Base-by-base conservation (phyloP, 306 rosid species). In the Pachyrhizus erosus region DNA sequence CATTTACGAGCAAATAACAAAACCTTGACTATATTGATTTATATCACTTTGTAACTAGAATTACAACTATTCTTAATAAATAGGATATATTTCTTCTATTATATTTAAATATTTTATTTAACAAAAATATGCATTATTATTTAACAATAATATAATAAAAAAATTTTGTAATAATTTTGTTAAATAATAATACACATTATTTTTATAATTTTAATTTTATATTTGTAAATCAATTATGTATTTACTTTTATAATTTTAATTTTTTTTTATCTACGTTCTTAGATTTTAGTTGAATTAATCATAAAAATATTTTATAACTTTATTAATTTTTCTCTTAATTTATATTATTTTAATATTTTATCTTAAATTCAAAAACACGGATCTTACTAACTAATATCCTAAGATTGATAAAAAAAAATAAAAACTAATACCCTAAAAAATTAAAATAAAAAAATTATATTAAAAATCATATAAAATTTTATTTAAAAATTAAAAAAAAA, bases 1-100 rank as follows among this genome's bases (percentile, higher is more conserved):
- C 62, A 61, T 13, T 80, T 71, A 71, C 40, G 73, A 57, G 78
- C 14, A 58, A 68, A 37, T 29, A 45, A 72, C 72, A 39, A 58
- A 49, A 71, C 12, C 37, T 43, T 57, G 27, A 9, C 20, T 33
- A 13, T 20, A 23, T 5, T 26, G 23, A 17, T 55, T 71, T 51
- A 51, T 51, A 51, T 80, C 15, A 60, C 64, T 55, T 55, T 9
- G 62, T 20, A 55, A 55, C 62, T 8, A 8, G 33, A 24, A 58
- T 7, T 24, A 21, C 57, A 58, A 9, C 7, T 20, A 24, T 24
- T 60, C 15, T 26, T 60, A 60, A 60, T 26, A 11, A 24, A 60
- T 60, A 3, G 8, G 26, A 11, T 60, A 15, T 24, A 12, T 58
- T 24, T 58, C 31, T 10, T 3, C 5, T 49, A 17, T 18, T 13